Percentiles rank a stretch among this genome's conserved stretches.
Conservation (phyloP, 2,329 filamentous ascomycete genomes). For the Colletotrichum orchidophilum region DNA sequence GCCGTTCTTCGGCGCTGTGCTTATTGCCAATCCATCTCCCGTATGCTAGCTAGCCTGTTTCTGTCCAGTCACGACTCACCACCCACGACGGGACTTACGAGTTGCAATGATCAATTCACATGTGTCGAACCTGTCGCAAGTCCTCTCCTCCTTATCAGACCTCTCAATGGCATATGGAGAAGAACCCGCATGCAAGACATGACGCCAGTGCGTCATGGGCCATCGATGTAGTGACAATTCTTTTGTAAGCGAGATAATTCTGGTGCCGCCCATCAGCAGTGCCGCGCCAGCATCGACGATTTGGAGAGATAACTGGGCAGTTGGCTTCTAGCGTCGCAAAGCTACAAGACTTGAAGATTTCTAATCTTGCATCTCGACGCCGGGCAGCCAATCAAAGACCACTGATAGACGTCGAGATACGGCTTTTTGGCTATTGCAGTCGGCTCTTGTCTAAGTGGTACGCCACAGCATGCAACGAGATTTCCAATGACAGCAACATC, state of each 20-base stretch:
- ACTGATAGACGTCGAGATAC: conserved; percentile 9
- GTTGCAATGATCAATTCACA: conserved; percentile 31
- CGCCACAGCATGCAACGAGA: conserved; percentile 21
- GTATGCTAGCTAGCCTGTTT: neutral
- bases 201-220: neutral
- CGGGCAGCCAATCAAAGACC: conserved; percentile 13
- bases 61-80: conserved; percentile 8
- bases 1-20: conserved; percentile 18
- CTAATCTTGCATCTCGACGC: neutral
- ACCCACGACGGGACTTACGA: conserved; percentile 14
- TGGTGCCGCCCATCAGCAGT: neutral
- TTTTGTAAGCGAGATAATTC: neutral
- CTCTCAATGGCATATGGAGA: conserved; percentile 14
- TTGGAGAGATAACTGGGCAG: neutral
- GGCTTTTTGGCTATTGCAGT: neutral
- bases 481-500: conserved; percentile 22
- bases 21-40: conserved; percentile 14
- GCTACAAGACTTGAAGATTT: neutral
- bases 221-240: neutral
- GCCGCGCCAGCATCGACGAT: neutral
- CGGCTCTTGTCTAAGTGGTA: neutral
- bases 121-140: conserved; percentile 22
- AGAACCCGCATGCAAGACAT: neutral
- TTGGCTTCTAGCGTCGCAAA: neutral
- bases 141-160: conserved; percentile 19